Conservation (phyloP, 805 yeast species). For the Tetrapisispora arboricola region DNA sequence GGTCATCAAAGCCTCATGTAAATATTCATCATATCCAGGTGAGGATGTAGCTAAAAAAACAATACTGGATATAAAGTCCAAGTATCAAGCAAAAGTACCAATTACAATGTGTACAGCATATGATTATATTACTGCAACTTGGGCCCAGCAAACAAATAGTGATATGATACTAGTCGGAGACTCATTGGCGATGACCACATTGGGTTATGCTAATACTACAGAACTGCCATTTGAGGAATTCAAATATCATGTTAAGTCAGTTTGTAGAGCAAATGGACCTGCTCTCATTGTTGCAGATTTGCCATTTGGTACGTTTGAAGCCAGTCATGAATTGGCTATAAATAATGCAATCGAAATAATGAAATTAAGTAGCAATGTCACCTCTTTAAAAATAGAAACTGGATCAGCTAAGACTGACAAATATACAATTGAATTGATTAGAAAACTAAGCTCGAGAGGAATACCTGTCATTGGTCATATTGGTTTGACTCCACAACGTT, state of each 20-base stretch:
- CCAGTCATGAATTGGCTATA: constrained; percentile 51
- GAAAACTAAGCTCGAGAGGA: constrained; percentile 52
- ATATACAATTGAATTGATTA: constrained; percentile 42
- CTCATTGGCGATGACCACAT: constrained; percentile 83
- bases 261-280: constrained; percentile 53
- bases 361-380: constrained; percentile 21
- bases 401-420: constrained; percentile 36
- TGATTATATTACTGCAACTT: constrained; percentile 65
- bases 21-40: constrained; percentile 4
- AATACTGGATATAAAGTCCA: constrained; percentile 31
- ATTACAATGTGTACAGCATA: constrained; percentile 70
- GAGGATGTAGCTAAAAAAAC: constrained; percentile 4
- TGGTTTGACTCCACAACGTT: constrained; percentile 86
- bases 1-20: too few species aligned
- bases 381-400: constrained; percentile 62
- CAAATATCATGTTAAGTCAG: constrained; percentile 65
- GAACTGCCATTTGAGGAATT: constrained; percentile 73
- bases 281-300: constrained; percentile 74
- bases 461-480: constrained; percentile 87
- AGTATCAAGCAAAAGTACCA: constrained; percentile 30
- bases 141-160: constrained; percentile 54
- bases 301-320: constrained; percentile 82
- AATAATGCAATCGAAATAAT: constrained; percentile 50
- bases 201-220: constrained; percentile 71
- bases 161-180: constrained; percentile 83